Base-by-base conservation (phyloP, 768 basidiomycete species). In the Tricholoma sp. region DNA sequence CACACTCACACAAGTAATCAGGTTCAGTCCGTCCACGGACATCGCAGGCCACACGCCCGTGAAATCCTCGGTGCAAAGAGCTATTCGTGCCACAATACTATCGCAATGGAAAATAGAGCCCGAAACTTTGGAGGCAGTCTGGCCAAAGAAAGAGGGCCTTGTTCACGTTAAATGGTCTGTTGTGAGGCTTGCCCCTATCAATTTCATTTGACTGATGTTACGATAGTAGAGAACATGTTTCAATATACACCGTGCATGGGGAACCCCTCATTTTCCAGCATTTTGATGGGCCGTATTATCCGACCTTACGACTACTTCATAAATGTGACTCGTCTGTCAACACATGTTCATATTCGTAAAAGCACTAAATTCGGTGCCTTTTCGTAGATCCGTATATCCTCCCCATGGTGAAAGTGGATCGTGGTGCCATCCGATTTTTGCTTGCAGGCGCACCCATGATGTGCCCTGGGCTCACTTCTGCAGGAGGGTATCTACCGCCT, bases 141-240 rank as follows among this genome's bases (percentile, higher is more conserved):
- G 97, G 97, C 93, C 95, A 2, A 99, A 98, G 89, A 99, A 98
- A 79, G 96, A 98, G 77, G 80, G 87, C 2, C 77, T 98, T 48
- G 86, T 89, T 4, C 88, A 90, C 65, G 91, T 94, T 58, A 98
- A 98, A 78, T 98, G 97, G 96, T 94, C 71, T 61, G 81, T 78
- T 44, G n/a, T 6, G 10, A 15, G 31, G 17, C 31, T 17, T 9
- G 17, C 31, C 13, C 8, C 17, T 15, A 31, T 17, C 24, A 24
- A 8, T 49, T 47, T 31, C n/a, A 31, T 42, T 67, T 24, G 20
- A 58, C 54, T 47, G 34, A 53, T 44, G 29, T 61, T 66, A 60
- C 53, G 54, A 72, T 71, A 98, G 96, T 76, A 90, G 88, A 85
- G 96, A 98, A 58, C 92, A 97, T 69, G 80, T 98, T 62, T 93